Evolutionary conservation across 2,329 filamentous ascomycete genomes (phyloP), one percentile per base, ranked within the genome.

Genomic region (Fusarium brevicatenulatum): DNA sequence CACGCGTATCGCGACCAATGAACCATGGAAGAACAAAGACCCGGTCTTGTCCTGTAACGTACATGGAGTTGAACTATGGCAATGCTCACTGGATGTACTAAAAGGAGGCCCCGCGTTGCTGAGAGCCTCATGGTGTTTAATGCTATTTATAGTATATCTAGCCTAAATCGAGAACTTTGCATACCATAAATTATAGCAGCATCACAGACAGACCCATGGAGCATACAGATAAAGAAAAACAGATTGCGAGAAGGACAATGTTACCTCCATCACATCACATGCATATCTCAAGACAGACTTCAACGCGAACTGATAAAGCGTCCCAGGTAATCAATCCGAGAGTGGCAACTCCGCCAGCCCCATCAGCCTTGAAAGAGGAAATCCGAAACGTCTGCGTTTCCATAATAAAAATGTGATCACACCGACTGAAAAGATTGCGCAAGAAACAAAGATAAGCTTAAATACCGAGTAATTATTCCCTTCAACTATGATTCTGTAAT

Each of bases 391-490:
- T 47, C 28, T 13, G 18, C 11, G 55, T 62, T 54, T 73, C 71
- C 70, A 73, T 59, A 73, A 61, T 65, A 68, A 71, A 73, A 71
- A 44, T 71, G 49, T 71, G 40, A 73, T 73, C 67, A 74, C 67
- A 74, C 63, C 53, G 63, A 74, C 50, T 25, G 40, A 53, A 62
- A 44, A 66, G 55, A 66, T 66, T 72, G 52, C 18, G 34, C 34
- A 34, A 43, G 19, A 39, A 40, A 25, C 23, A 56, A 12, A 44
- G 53, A 64, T 59, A 46, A 68, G 54, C 30, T 73, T 57, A 64
- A 68, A 46, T 30, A 44, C 18, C 23, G 21, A 61, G 30, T 3
- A 37, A 4, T 30, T 39, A 9, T 32, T 23, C 16, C 42, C 7
- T 15, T 23, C 1, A 16, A 7, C 16, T 9, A 10, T 2, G 18